phyloP scores from a whole-genome alignment of 2,329 filamentous ascomycete species.

The Pestalotiopsis sp. region DNA sequence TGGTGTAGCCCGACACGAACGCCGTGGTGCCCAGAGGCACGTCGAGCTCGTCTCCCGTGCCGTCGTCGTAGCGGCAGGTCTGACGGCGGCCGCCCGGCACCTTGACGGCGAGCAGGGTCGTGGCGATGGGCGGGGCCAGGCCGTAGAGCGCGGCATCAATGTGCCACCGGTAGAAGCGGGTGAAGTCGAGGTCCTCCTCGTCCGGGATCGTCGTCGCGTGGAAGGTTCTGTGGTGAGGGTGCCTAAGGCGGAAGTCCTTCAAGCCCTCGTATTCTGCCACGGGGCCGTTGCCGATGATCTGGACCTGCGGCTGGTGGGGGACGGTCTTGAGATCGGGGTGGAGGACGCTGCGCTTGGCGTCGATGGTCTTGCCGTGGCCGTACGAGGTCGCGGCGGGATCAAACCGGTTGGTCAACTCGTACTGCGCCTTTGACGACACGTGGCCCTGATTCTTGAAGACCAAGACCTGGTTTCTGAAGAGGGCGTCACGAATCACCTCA shows the following conservation, averaged over 20 bases:
- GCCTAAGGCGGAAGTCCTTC: constrained; percentile 66
- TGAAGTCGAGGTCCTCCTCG: constrained; percentile 51
- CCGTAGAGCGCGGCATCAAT: constrained; percentile 79
- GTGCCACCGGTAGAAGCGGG: constrained; percentile 76
- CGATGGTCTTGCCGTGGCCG: constrained; percentile 76
- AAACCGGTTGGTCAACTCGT: constrained; percentile 73
- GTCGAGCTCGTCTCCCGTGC: constrained; percentile 63
- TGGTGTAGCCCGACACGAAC: constrained; percentile 71
- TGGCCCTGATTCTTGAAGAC: constrained; percentile 70
- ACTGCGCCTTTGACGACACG: constrained; percentile 71
- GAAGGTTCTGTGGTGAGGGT: constrained; percentile 79
- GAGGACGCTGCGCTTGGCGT: constrained; percentile 65
- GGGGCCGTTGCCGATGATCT: constrained; percentile 78
- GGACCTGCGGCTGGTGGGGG: constrained; percentile 77
- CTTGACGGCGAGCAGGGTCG: constrained; percentile 72
- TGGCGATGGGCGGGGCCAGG: constrained; percentile 74
- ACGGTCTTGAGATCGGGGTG: constrained; percentile 82
- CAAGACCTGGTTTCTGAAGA: constrained; percentile 71
- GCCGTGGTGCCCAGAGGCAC: constrained; percentile 78
- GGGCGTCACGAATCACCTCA: constrained; percentile 61
- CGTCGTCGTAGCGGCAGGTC: constrained; percentile 74
- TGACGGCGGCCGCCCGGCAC: constrained; percentile 70
- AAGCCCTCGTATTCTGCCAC: constrained; percentile 73
- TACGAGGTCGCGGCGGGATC: constrained; percentile 69
- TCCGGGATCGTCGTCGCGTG: constrained; percentile 66